Conservation (phyloP, 2,329 filamentous ascomycete genomes). For the Fusarium pseudocircinatum region DNA sequence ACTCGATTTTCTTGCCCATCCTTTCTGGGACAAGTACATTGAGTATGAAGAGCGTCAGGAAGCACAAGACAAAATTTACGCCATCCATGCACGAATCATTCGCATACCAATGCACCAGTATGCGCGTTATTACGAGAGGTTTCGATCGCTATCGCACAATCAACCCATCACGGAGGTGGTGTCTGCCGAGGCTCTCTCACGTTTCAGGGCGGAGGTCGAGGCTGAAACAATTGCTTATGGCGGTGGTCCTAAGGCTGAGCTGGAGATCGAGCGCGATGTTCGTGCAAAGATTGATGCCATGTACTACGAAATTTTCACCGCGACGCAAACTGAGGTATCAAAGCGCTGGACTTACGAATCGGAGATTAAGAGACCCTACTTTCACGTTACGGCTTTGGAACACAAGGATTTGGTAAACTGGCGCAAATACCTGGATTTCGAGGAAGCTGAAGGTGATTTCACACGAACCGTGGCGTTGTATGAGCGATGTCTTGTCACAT, state of each 20-base stretch:
- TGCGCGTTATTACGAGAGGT: constrained; percentile 92
- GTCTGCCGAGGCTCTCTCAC: constrained; percentile 71
- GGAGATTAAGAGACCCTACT: constrained; percentile 95
- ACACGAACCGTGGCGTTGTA: constrained; percentile 83
- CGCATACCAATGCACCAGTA: constrained; percentile 96
- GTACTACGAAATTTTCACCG: constrained; percentile 82
- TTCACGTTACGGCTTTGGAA: constrained; percentile 93
- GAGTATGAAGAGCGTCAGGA: constrained; percentile 95
- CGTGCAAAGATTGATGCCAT: constrained; percentile 81
- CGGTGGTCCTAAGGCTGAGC: constrained; percentile 68
- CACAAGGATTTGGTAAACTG: constrained; percentile 87
- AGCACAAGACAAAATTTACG: constrained; percentile 83
- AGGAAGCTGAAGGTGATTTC: constrained; percentile 85
- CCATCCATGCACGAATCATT: constrained; percentile 82
- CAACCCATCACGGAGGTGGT: constrained; percentile 79
- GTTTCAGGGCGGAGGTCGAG: constrained; percentile 77
- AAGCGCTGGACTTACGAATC: constrained; percentile 96
- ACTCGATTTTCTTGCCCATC: constrained; percentile 91
- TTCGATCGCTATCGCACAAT: constrained; percentile 78
- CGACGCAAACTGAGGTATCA: constrained; percentile 85
- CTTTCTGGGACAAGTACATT: constrained; percentile 99
- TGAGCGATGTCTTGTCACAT: constrained; percentile 91
- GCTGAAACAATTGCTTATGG: constrained; percentile 66
- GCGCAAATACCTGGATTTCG: constrained; percentile 96
- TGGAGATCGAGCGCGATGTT: constrained; percentile 85